Conservation (phyloP, 106 monocot species). For the Apostasia shenzhenica region DNA sequence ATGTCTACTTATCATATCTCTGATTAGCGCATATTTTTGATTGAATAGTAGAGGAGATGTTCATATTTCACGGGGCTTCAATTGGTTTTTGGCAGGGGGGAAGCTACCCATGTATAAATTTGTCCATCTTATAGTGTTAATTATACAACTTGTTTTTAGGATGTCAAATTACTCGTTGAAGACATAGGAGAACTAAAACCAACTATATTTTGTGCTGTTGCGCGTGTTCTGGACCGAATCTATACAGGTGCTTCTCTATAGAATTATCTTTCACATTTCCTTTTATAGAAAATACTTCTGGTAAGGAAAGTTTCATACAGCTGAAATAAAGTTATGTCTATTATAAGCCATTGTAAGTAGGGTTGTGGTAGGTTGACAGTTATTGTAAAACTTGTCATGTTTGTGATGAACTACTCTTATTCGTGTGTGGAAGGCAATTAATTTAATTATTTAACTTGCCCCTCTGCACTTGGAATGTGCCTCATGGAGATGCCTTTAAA, state of each 20-base stretch:
- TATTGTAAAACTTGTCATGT: too few relatives aligned
- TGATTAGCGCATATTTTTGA: slow-evolving; percentile 95
- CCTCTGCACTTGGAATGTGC: too few relatives aligned
- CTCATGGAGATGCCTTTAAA: too few relatives aligned
- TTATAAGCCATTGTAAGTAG: too few relatives aligned
- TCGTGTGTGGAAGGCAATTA: too few relatives aligned
- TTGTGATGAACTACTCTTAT: too few relatives aligned
- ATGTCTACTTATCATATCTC: slow-evolving; percentile 93
- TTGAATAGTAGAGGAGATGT: slow-evolving; percentile 80
- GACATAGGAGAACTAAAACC: slow-evolving; percentile 85
- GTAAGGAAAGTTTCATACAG: too few relatives aligned
- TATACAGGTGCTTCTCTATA: slow-evolving; percentile 46
- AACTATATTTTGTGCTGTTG: slow-evolving; percentile 88
- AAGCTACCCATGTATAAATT: slow-evolving; percentile 10
- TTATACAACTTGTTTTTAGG: slow-evolving; percentile 27
- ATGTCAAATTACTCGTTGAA: slow-evolving; percentile 81
- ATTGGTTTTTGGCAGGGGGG: slow-evolving; percentile 99
- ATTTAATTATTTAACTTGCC: too few relatives aligned
- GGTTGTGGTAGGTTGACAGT: too few relatives aligned
- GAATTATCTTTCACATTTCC: too few relatives aligned
- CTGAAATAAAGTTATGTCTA: too few relatives aligned
- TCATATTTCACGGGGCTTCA: slow-evolving; percentile 78
- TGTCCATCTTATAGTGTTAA: neutral
- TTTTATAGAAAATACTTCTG: too few relatives aligned
- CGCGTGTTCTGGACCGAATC: slow-evolving; percentile 88